Evolutionary conservation across 495 filamentous ascomycete species (phyloP), one percentile per base, ranked within the genome.

Genomic region (Clohesyomyces aquaticus): DNA sequence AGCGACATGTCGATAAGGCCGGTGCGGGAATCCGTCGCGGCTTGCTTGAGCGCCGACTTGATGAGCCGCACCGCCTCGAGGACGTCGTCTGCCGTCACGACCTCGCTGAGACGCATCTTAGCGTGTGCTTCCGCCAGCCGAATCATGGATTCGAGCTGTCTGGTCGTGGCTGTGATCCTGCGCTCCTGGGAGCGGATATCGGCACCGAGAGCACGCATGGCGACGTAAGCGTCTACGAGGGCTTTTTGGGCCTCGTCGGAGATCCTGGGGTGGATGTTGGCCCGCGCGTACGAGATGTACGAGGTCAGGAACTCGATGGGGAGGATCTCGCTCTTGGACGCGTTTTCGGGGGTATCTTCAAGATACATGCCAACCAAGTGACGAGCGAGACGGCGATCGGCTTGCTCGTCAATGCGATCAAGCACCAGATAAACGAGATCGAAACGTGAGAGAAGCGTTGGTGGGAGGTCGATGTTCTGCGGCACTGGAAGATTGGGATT

Each of bases 301-400:
- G 88, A 85, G 1, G 94, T 99, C 4, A 99, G 82, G 77, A 96
- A 96, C 67, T 98, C 95, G 65, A 99, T 83, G 27, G 94, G 91
- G 86, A 97, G 73, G 65, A 95, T 86, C 70, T 97, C 91, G 45
- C 80, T 68, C 1, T 73, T 77, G 60, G 83, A 85, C n/a, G 93
- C 94, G 49, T 91, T 91, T 35, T 96, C 87, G 4, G 94, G 94
- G 29, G 82, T 86, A 73, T 98, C 94, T 74, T 98, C 93, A 49
- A 98, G 81, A 64, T 98, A 98, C 93, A 98, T 98, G 63, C 90
- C 87, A 42, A 98, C 85, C 71, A 98, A 78, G 82, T 98, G 95
- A 65, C 91, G 87, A 25, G 94, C 95, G 46, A 98, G 76, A 26
- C 91, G 85, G 58, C 93, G 88, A 72, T 98, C 94, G 41, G 81